Conservation (phyloP, 768 basidiomycete species). For the Tylopilus subfusipes region DNA sequence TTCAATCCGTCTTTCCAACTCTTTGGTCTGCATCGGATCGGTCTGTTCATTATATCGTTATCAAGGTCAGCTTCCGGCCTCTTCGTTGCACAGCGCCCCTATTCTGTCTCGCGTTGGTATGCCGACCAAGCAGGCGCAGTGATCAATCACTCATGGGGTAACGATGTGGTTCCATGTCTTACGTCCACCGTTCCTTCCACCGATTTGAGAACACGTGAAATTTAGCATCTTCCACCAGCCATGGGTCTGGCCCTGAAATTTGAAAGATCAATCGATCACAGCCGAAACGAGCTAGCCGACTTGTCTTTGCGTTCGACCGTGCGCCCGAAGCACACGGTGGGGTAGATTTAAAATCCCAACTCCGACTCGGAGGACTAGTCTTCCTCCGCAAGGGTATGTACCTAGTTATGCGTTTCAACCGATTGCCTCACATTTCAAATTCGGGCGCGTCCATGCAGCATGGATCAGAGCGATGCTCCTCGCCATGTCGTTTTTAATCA, state of each 20-base stretch:
- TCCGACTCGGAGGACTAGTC: neutral
- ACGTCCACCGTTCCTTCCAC: slow-evolving; percentile 1
- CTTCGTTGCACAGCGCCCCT: neutral
- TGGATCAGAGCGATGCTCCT: slow-evolving; percentile 8
- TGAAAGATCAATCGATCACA: too few relatives aligned
- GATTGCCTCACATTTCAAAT: neutral
- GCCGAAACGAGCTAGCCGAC: neutral
- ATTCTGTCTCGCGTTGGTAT: neutral
- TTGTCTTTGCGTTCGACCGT: neutral
- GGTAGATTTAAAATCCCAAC: neutral
- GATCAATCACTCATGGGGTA: neutral
- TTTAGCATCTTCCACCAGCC: neutral
- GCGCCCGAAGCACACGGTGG: neutral
- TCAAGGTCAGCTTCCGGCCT: neutral
- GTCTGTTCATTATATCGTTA: neutral
- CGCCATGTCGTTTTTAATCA: neutral
- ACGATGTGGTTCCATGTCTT: neutral
- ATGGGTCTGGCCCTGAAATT: neutral
- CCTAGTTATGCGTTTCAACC: neutral
- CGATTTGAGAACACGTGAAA: neutral
- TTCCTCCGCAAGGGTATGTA: neutral
- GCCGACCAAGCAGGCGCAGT: neutral
- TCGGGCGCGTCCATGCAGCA: neutral
- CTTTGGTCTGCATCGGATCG: neutral
- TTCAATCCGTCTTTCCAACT: neutral